Conservation (phyloP, 2,329 filamentous ascomycete species). For the Colletotrichum sp. region DNA sequence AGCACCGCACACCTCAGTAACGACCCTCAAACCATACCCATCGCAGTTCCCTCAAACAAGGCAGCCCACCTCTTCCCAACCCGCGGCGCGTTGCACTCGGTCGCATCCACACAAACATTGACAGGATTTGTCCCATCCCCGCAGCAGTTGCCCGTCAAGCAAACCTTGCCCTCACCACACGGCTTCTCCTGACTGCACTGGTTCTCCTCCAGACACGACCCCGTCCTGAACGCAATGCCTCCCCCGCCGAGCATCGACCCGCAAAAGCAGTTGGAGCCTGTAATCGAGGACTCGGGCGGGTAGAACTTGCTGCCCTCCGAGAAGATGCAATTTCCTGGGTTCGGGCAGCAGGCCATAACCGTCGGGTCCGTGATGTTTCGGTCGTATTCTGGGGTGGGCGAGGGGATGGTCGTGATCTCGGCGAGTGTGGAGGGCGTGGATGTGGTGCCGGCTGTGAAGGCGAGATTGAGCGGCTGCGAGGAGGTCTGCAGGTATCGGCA, state of each 20-base stretch:
- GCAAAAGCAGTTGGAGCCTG: slow-evolving; percentile 36
- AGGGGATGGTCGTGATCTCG: background rate
- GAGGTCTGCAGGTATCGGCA: slow-evolving; percentile 36
- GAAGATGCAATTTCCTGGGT: slow-evolving; percentile 21
- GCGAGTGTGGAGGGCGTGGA: slow-evolving; percentile 25
- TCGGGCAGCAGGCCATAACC: slow-evolving; percentile 36
- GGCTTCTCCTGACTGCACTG: background rate
- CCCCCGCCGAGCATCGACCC: slow-evolving; percentile 27
- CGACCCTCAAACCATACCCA: background rate
- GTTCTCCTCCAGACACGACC: background rate
- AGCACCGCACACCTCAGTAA: too few species aligned
- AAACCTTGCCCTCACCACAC: background rate
- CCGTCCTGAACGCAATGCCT: slow-evolving; percentile 13
- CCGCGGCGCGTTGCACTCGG: slow-evolving; percentile 12
- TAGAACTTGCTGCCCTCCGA: slow-evolving; percentile 30
- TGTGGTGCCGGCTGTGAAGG: slow-evolving; percentile 34
- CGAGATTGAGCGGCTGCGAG: slow-evolving; percentile 34
- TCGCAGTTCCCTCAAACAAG: background rate
- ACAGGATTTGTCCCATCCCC: background rate
- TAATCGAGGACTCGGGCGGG: slow-evolving; percentile 32
- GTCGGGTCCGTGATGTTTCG: slow-evolving; percentile 37
- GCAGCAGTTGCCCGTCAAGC: slow-evolving; percentile 18
- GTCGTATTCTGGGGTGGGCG: background rate
- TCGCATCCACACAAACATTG: slow-evolving; percentile 20
- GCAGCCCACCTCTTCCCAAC: background rate